Evolutionary conservation across 2,329 filamentous ascomycete genomes (phyloP), one percentile per base, ranked within the genome.

Genomic region (Trichoderma aggressivum): DNA sequence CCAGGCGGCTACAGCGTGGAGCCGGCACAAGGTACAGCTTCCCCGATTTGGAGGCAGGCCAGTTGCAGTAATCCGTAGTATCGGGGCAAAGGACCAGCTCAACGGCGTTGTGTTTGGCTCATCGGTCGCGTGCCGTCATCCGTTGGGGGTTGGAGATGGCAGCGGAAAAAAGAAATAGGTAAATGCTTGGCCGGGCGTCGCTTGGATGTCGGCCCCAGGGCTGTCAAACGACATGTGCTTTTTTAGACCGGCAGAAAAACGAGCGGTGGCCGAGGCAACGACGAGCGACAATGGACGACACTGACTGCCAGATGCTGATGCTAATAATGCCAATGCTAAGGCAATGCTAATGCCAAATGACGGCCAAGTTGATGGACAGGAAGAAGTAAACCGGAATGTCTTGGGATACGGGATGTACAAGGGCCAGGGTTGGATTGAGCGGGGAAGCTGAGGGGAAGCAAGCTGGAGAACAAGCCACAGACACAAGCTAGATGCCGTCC

Each of bases 91-190:
- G 53, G 63, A 60, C 43, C 70, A 60, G 56, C 55, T 53, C 34
- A 50, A 56, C n/a, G 47, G 70, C 65, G 36, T 50, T 68, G 36
- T 21, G 65, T 32, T 56, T 67, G 63, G 30, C 47, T 43, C 63
- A 59, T 72, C 70, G 68, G 70, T 72, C 70, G 70, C 70, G 70
- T 72, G 70, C 70, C 65, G 70, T 60, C 60, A 63, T 61, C 63
- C 70, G 65, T 53, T 60, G 65, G 65, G 65, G 30, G 39, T 67
- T 67, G 65, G 65, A 68, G 65, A 60, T 61, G 56, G 43, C 59
- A 58, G 56, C 18, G 30, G 18, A 60, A 30, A 18, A 24, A 34
- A 53, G 55, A 36, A n/a, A 53, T 14, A 53, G n/a, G 32, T n/a
- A 58, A 58, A 58, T 53, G 8, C 30, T 36, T 5, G 67, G 43